Evolutionary conservation across 192 early-diverging fungal species (phyloP).

Genomic region (Dimargaris cristalligena): DNA sequence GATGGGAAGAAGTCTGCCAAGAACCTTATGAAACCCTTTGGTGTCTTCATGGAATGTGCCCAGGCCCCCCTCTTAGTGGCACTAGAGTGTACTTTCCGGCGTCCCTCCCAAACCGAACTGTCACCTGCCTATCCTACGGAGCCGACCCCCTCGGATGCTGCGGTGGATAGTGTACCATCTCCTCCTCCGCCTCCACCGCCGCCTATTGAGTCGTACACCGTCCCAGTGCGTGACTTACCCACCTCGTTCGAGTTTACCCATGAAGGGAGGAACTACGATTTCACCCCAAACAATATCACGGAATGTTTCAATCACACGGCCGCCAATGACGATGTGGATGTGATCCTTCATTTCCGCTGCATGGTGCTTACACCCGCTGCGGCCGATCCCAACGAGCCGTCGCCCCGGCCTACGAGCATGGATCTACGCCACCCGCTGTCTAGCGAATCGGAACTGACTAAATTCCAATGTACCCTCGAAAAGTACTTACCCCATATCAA

Average conservation of each 20-base stretch:
- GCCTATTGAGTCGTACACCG: background rate
- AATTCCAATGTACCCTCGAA: background rate
- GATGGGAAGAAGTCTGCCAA: background rate
- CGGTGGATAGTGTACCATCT: too few relatives aligned
- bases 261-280: background rate
- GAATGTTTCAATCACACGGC: background rate
- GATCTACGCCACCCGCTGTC: background rate
- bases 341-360: constrained; percentile 6
- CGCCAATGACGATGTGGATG: background rate
- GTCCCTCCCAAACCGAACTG: background rate
- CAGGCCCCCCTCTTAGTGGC: constrained; percentile 1
- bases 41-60: constrained; percentile 7
- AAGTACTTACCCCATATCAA: constrained; percentile 1
- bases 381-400: background rate
- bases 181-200: too few relatives aligned
- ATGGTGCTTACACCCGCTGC: constrained; percentile 1
- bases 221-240: background rate
- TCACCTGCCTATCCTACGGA: too few relatives aligned
- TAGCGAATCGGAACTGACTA: background rate
- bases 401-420: background rate
- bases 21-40: background rate
- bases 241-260: constrained; percentile 9
- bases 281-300: background rate
- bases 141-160: too few relatives aligned
- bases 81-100: constrained; percentile 3